Base-by-base conservation (phyloP, 768 basidiomycete species). In the Russula dissimulans region DNA sequence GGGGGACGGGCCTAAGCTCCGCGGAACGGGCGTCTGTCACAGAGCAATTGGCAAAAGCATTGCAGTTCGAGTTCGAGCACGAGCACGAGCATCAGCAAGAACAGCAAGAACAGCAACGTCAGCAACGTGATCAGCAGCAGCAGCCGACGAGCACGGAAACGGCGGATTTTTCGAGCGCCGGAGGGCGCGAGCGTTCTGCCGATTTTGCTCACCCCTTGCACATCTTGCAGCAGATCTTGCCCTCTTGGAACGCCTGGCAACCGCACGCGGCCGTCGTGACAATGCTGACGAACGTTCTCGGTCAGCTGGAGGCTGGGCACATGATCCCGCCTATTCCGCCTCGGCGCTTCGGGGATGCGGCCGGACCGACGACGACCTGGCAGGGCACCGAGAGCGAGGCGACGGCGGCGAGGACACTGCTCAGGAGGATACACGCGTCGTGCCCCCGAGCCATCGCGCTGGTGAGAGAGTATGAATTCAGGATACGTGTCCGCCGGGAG, bases 181-280 rank as follows among this genome's bases (percentile, higher is more conserved):
- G 67, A 36, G 51, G 31, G 15, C 54, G 44, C 17, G 52, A 11
- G 46, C 65, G 39, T 5, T 62, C 10, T 32, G 67, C 74, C 51
- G 85, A 87, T 70, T 77, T 82, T 57, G 80, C 77, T n/a, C 78
- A 81, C 67, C 76, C 81, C 6, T 73, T 91, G 39, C 76, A 80
- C 61, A 70, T 85, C 41, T 75, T 90, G 4, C 81, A 84, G 64
- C 79, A 81, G 60, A 77, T 86, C 55, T 78, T 83, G 5, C 85
- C 87, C 11, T 70, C 76, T 26, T 87, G 84, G 82, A 78, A 81
- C 49, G 69, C 73, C 47, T 90, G 87, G 89, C 75, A 75, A 46
- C 81, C 85, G n/a, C 86, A 87, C 66, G 68, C 63, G 31, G 72
- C 73, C 48, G 76, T 82, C 5, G 69, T 86, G 56, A 70, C 71